Evolutionary conservation across 805 yeast genomes (phyloP).

Genomic region (Saturnispora saitoi): DNA sequence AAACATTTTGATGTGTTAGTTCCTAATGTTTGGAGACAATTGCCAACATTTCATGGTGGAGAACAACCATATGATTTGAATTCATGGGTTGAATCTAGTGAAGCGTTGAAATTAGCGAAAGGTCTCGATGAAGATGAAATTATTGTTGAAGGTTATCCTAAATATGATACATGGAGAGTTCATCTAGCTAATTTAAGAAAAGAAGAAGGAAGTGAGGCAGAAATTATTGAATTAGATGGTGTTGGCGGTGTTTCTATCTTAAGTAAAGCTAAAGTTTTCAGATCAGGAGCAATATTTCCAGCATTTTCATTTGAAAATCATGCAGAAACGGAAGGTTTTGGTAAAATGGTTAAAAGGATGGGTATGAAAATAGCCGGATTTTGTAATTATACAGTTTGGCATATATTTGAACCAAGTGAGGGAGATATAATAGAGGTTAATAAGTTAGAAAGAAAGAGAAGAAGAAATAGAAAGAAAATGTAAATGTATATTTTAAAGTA

Average conservation of each 20-base stretch:
- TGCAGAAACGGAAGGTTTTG: constrained; percentile 85
- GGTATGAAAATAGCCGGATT: constrained; percentile 80
- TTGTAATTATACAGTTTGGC: constrained; percentile 89
- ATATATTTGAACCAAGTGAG: constrained; percentile 81
- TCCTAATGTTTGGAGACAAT: constrained; percentile 95
- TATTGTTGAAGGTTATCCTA: constrained; percentile 82
- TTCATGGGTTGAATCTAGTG: constrained; percentile 88
- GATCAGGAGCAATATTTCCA: constrained; percentile 77
- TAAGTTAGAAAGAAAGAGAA: constrained; percentile 54
- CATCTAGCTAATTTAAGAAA: constrained; percentile 70
- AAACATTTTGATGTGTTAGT: constrained; percentile 62
- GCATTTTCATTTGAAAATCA: constrained; percentile 78
- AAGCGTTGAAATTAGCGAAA: constrained; percentile 60
- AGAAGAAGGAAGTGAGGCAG: constrained; percentile 48
- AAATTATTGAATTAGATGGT: constrained; percentile 69
- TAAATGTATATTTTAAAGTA: background rate
- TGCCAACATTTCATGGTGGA: constrained; percentile 82
- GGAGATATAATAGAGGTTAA: constrained; percentile 70
- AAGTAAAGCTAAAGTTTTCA: constrained; percentile 63
- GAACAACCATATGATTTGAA: constrained; percentile 95
- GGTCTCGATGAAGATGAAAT: constrained; percentile 71
- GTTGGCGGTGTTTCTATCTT: constrained; percentile 82
- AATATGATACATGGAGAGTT: constrained; percentile 78
- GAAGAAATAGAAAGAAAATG: constrained; percentile 24
- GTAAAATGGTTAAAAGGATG: constrained; percentile 70